Evolutionary conservation across 2,329 filamentous ascomycete species (phyloP).

Genomic region (Fusarium pininemorale): DNA sequence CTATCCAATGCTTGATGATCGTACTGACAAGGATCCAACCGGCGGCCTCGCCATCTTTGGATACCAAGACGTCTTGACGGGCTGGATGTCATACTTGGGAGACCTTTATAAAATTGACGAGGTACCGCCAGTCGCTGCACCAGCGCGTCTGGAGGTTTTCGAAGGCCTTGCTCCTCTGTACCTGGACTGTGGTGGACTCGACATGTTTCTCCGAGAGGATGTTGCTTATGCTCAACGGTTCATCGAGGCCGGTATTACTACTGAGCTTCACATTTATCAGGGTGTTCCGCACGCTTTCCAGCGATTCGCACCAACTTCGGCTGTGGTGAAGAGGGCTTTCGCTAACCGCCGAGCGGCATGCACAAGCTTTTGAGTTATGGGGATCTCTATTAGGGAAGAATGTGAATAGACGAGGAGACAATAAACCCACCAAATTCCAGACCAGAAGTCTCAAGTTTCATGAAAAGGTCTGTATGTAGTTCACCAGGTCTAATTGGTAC

Average conservation of each 20-base stretch:
- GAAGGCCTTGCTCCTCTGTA: neutral
- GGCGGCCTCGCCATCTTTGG: neutral
- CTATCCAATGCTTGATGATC: neutral
- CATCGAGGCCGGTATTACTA: neutral
- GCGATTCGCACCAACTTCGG: neutral
- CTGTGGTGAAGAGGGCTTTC: neutral
- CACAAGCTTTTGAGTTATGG: neutral
- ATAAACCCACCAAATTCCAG: accelerated
- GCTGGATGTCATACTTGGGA: neutral
- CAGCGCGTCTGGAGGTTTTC: neutral
- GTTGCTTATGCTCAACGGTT: neutral
- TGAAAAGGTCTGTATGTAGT: neutral
- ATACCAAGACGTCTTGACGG: neutral
- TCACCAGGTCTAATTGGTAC: no score
- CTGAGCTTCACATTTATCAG: neutral
- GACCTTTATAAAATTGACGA: neutral
- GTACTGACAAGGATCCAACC: neutral
- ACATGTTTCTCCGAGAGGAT: neutral
- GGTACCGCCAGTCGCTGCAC: neutral
- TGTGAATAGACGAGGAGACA: neutral
- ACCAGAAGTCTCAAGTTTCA: neutral
- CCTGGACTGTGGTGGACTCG: neutral
- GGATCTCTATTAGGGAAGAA: neutral
- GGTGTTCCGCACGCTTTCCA: neutral
- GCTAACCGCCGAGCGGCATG: neutral